Base-by-base conservation (phyloP, 192 early-diverging fungal genomes). In the Phycomyces nitens region DNA sequence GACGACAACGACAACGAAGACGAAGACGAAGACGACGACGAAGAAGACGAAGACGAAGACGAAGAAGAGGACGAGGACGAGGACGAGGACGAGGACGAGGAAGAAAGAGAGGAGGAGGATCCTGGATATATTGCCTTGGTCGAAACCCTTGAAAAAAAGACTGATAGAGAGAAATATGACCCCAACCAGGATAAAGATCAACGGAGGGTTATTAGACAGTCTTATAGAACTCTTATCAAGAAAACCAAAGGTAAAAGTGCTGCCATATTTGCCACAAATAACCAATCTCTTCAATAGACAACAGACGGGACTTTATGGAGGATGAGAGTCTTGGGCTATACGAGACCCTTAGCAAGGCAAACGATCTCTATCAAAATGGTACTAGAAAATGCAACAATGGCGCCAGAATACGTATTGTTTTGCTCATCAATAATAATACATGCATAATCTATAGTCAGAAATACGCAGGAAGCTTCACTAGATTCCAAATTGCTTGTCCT, bases 391-490 rank as follows among this genome's bases (percentile, higher is more conserved):
- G n/a, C n/a, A n/a, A n/a, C n/a, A n/a, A n/a, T n/a, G n/a, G n/a
- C n/a, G n/a, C n/a, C n/a, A n/a, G n/a, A n/a, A n/a, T n/a, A n/a
- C n/a, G n/a, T n/a, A n/a, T n/a, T n/a, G n/a, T n/a, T n/a, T n/a
- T n/a, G n/a, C n/a, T n/a, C n/a, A n/a, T n/a, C n/a, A n/a, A n/a
- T n/a, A n/a, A n/a, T n/a, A n/a, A n/a, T 34, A 7, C 2, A 34
- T 34, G 29, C 7, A 34, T 34, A 34, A 34, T 34, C 29, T 24
- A 52, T 34, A 89, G 96, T 98, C 1, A 71, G 76, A 34, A 84
- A 85, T 58, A 86, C 92, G 0, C 85, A 91, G 23, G 96, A 98
- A 80, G 94, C 94, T 11, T 84, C 89, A 0, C 76, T 98, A 24
- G 94, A 98, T 83, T 86, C 93, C n/a, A 82, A 82, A 10, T 69